Conservation (phyloP, 208 protist genomes). For the Naegleria lovaniensis region DNA sequence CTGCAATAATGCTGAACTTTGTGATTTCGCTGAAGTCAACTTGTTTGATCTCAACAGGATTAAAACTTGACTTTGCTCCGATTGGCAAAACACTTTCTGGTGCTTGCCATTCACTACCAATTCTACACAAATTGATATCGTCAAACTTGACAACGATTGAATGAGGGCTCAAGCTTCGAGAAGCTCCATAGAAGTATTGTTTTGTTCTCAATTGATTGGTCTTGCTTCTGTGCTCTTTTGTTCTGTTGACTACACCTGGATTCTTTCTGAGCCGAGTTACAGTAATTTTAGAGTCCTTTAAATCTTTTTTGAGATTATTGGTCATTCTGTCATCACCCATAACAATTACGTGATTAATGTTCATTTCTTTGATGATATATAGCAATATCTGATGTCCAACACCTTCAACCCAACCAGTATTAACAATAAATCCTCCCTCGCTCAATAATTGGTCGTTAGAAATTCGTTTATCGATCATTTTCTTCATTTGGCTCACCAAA, state of each 20-base stretch:
- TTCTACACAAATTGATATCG: not conserved
- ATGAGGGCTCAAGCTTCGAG: not conserved
- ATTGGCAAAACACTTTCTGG: slow-evolving; percentile 1
- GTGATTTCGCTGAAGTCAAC: not conserved
- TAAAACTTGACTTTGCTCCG: not conserved
- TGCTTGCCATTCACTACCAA: not conserved
- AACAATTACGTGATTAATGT: slow-evolving; percentile 9
- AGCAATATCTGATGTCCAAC: not conserved
- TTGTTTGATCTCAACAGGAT: not conserved
- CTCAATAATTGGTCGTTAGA: not conserved
- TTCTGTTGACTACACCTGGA: not conserved
- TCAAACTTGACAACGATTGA: slow-evolving; percentile 6
- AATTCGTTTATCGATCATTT: not conserved
- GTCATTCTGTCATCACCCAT: slow-evolving; percentile 18
- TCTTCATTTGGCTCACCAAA: not conserved
- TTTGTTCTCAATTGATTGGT: not conserved
- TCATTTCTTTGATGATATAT: not conserved
- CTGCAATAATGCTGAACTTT: not conserved
- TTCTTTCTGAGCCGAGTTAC: not conserved
- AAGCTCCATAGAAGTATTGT: slow-evolving; percentile 14
- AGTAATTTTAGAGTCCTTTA: not conserved
- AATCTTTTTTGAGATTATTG: slow-evolving; percentile 12
- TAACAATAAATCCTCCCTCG: not conserved
- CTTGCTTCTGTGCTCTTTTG: not conserved
- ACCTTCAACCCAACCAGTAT: slow-evolving; percentile 18